Evolutionary conservation across 345 rosid species (phyloP).

Genomic region (Aquilaria sinensis): DNA sequence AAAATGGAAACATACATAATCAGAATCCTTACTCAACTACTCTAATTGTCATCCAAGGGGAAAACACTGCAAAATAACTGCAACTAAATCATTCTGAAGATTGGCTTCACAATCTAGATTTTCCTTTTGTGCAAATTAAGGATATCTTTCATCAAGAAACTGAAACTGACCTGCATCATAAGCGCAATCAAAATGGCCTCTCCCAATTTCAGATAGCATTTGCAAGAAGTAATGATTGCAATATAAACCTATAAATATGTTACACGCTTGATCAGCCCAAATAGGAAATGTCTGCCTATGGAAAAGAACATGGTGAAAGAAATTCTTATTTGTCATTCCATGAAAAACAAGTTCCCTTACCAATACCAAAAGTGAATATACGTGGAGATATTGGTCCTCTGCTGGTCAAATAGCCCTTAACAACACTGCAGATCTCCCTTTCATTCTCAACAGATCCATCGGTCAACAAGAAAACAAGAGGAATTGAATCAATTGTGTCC

Average conservation of each 20-base stretch:
- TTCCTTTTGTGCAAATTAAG: too few species aligned
- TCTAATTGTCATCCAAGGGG: too few species aligned
- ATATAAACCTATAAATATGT: constrained; percentile 44
- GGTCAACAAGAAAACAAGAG: constrained; percentile 76
- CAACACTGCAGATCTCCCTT: constrained; percentile 58
- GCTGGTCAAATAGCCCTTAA: constrained; percentile 34
- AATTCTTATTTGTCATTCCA: neutral
- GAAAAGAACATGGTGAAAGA: neutral
- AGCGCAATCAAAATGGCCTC: constrained; percentile 68
- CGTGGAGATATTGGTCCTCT: constrained; percentile 55
- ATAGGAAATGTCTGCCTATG: neutral
- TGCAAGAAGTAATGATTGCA: constrained; percentile 89
- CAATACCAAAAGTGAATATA: constrained; percentile 81
- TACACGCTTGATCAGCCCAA: neutral
- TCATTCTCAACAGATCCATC: constrained; percentile 92
- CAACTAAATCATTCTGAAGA: too few species aligned
- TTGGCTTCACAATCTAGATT: too few species aligned
- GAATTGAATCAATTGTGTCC: constrained; percentile 44
- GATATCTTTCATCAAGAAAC: neutral
- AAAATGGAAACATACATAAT: neutral
- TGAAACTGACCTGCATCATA: constrained; percentile 46
- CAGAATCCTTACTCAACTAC: neutral
- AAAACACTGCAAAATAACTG: too few species aligned
- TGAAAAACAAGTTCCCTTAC: constrained; percentile 25
- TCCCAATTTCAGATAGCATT: constrained; percentile 70